Base-by-base conservation (phyloP, 2,329 filamentous ascomycete species). In the Pestalotiopsis sp. region DNA sequence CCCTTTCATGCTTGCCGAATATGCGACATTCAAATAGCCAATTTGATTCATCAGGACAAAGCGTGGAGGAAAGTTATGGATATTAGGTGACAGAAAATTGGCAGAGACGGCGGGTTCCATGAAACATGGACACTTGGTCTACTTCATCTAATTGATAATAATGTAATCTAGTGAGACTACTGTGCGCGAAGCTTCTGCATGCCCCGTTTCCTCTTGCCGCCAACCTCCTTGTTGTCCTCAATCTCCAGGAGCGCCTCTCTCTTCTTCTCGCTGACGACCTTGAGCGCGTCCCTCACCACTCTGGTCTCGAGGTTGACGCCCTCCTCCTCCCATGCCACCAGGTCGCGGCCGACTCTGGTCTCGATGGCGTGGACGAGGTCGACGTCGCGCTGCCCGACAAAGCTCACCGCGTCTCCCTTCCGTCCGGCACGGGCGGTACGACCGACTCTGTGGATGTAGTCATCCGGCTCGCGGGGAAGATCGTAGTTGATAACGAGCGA, bases 371-470 rank as follows among this genome's bases (percentile, higher is more conserved):
- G 85, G n/a, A 98, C 88, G 7, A 98, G 86, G 75, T 95, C 90
- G 1, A 98, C 94, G 80, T 99, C 96, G 68, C 95, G 87, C 85
- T 98, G 95, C 2, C 96, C 95, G 2, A 99, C 92, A 74, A 99
- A 89, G 2, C 93, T 97, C 17, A 98, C 90, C 4, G 92, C 90
- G 72, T 94, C 91, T 75, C 96, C 96, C 66, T 86, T 86, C 59
- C 94, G 88, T 0, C 96, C 96, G 0, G 96, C 96, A 87, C 96
- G 91, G 3, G 96, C 96, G 13, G 96, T 99, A 81, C 96, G 92
- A 79, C 96, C 96, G 64, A 98, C 95, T 13, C 96, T 90, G 83
- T 99, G 96, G 73, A 99, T 96, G 80, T 99, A 99, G 81, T 98
- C 95, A 79, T 98, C 95, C 3, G 95, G 94, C 77, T 98, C 94